Conservation (phyloP, 345 rosid species). For the Lumnitzera racemosa region DNA sequence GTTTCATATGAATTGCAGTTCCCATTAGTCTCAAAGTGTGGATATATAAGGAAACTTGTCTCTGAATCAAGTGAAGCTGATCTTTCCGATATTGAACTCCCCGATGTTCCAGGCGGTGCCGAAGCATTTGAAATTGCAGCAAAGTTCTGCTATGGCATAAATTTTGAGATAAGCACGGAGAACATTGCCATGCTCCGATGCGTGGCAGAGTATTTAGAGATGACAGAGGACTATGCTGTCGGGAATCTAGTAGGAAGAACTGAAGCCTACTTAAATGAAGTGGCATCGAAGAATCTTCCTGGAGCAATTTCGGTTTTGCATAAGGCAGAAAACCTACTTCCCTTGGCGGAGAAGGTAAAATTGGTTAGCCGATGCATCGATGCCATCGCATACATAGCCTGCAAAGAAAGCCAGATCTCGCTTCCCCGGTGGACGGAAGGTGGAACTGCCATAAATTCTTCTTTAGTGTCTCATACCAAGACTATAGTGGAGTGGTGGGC, state of each 20-base stretch:
- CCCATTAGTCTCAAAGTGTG: conserved; percentile 76
- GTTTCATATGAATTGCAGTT: conserved; percentile 41
- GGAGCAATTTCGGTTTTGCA: conserved; percentile 67
- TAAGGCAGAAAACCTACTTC: conserved; percentile 40
- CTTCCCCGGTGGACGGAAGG: conserved; percentile 33
- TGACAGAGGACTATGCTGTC: conserved; percentile 75
- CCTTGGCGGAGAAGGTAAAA: conserved; percentile 72
- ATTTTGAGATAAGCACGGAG: conserved; percentile 69
- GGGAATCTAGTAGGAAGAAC: conserved; percentile 65
- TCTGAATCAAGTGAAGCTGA: conserved; percentile 59
- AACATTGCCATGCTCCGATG: conserved; percentile 79
- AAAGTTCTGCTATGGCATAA: conserved; percentile 87
- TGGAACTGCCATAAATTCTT: conserved; percentile 23
- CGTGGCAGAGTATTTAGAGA: conserved; percentile 77
- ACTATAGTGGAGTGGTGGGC: conserved; percentile 90
- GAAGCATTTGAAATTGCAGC: conserved; percentile 84
- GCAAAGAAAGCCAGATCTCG: conserved; percentile 64
- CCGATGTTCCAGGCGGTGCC: conserved; percentile 61
- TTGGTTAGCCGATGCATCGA: conserved; percentile 71
- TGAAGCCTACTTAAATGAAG: conserved; percentile 74
- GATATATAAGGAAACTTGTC: conserved; percentile 56
- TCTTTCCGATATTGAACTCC: conserved; percentile 40
- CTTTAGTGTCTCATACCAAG: conserved; percentile 26
- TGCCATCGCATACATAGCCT: conserved; percentile 62
- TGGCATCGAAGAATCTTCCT: conserved; percentile 60